These are phyloP conservation scores for Cucurbita pepo DNA, from an alignment of 306 rosid genomes.

Conservation along the genomic window DNA sequence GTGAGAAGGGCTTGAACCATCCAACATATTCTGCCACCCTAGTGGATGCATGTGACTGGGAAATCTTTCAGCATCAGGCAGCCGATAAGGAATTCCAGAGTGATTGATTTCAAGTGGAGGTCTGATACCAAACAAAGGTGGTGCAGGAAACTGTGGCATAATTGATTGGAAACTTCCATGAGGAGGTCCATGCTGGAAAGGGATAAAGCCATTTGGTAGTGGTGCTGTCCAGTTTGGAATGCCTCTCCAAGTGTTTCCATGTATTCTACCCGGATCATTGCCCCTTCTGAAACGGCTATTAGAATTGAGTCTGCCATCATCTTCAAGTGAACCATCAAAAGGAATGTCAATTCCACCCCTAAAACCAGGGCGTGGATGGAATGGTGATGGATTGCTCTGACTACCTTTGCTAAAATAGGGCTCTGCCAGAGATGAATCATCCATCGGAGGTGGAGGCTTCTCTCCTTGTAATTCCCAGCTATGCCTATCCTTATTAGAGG, in stretches of 20 bases:
- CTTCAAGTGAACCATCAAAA: conserved; percentile 60
- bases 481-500: conserved; percentile 45
- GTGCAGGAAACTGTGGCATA: conserved; percentile 76
- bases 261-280: conserved; percentile 68
- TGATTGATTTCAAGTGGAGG: conserved; percentile 76
- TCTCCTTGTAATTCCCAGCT: conserved; percentile 45
- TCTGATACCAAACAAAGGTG: conserved; percentile 67
- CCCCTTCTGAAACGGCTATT: conserved; percentile 62
- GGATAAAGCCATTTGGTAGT: conserved; percentile 77
- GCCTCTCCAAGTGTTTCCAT: conserved; percentile 88
- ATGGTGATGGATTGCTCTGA: conserved; percentile 41
- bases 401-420: conserved; percentile 44
- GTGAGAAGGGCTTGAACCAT: conserved; percentile 82
- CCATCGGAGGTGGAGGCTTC: conserved; percentile 40
- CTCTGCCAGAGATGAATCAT: conserved; percentile 52
- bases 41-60: conserved; percentile 77
- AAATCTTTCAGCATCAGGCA: conserved; percentile 80
- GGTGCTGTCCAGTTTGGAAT: conserved; percentile 77
- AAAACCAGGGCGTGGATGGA: conserved; percentile 46
- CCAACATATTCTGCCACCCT: conserved; percentile 89
- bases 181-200: conserved; percentile 86
- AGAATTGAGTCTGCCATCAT: conserved; percentile 68
- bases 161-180: conserved; percentile 85
- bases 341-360: conserved; percentile 75
- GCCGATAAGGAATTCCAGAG: conserved; percentile 74